phyloP scores from a whole-genome alignment of 2,329 filamentous ascomycete species.

The Trichoderma koningiopsis region DNA sequence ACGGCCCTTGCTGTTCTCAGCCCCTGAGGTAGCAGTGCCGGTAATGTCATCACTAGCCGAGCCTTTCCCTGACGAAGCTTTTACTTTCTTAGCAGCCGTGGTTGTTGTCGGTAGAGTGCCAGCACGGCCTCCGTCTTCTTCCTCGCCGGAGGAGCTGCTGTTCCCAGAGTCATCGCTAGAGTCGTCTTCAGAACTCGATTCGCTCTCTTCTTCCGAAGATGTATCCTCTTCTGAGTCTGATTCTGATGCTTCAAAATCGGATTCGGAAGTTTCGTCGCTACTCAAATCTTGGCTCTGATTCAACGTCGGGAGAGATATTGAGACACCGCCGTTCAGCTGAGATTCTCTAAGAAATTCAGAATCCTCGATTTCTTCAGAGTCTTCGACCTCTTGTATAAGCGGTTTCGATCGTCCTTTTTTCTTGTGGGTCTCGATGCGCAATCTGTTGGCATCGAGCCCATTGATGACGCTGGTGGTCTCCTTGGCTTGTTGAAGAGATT shows the following conservation, averaged over 20 bases:
- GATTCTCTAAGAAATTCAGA: background rate
- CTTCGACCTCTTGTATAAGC: constrained; percentile 32
- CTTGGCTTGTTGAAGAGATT: background rate
- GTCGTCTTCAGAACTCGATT: constrained; percentile 21
- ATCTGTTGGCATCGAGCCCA: background rate
- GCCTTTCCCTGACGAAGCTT: background rate
- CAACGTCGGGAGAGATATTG: background rate
- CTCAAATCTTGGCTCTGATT: background rate
- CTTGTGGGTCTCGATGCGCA: background rate
- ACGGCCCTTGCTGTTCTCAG: constrained; percentile 19
- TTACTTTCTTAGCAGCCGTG: background rate
- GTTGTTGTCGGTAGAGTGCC: background rate
- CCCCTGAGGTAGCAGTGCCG: background rate
- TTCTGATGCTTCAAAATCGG: background rate
- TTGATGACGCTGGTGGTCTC: background rate
- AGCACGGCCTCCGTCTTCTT: background rate
- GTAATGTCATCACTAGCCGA: constrained; percentile 25
- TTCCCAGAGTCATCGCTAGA: constrained; percentile 26
- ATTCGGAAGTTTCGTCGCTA: background rate
- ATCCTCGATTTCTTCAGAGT: constrained; percentile 10
- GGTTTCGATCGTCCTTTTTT: constrained; percentile 31
- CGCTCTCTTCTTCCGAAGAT: background rate
- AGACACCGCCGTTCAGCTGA: background rate
- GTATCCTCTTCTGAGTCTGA: constrained; percentile 2
- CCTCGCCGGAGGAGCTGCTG: constrained; percentile 2